Percentiles rank a stretch among this genome's conserved stretches.
These are phyloP conservation scores for Neurospora africana DNA, from an alignment of 495 filamentous ascomycete genomes.

Conservation along the genomic window DNA sequence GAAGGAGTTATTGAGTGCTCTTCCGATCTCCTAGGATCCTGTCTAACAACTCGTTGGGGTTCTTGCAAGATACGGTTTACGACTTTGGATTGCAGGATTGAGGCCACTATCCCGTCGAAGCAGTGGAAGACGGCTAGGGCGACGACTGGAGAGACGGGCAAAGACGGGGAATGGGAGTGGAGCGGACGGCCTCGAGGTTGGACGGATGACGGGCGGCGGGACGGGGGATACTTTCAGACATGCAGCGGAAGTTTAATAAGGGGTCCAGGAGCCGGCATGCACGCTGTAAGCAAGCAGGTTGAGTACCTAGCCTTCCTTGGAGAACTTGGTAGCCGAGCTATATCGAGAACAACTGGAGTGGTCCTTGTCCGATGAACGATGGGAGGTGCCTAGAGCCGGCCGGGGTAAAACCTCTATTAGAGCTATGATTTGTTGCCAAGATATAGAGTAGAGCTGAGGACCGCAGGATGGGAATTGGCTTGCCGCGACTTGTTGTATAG, in stretches of 20 bases:
- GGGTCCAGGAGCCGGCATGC: neutral
- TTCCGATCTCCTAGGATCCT: neutral
- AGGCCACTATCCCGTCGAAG: neutral
- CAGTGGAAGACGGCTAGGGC: neutral
- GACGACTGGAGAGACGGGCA: neutral
- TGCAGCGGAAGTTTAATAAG: neutral
- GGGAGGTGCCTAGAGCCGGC: neutral
- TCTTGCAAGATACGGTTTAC: neutral
- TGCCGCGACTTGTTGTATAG: neutral
- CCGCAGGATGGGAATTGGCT: neutral
- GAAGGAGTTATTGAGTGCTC: neutral
- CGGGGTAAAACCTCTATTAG: neutral
- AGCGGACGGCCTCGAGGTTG: neutral
- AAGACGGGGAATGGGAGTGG: neutral
- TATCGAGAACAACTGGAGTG: neutral
- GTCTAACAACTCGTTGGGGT: neutral
- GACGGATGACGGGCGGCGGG: neutral
- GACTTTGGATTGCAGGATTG: neutral
- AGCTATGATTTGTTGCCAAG: neutral
- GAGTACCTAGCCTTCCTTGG: neutral
- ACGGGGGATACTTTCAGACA: neutral
- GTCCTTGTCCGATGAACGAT: neutral
- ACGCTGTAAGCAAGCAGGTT: neutral
- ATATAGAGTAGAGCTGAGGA: neutral
- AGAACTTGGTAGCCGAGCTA: neutral